Evolutionary conservation across 2,329 filamentous ascomycete species (phyloP), one percentile per base, ranked within the genome.

Genomic region (Venturia oleaginea): DNA sequence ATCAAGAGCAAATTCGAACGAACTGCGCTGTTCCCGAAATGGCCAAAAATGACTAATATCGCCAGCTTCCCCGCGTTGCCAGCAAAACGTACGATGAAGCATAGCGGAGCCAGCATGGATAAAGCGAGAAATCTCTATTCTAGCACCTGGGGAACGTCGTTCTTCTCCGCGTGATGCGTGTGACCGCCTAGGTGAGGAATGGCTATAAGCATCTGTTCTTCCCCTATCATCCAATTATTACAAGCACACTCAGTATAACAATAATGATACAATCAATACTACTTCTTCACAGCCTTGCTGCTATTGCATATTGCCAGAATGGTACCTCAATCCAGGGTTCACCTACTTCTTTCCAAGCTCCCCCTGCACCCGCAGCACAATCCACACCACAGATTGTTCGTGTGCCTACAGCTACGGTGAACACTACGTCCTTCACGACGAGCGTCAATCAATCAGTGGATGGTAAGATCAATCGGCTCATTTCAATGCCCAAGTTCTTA

Each of bases 371-470:
- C 19, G 22, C 57, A 13, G 27, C 59, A 37, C 22, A 40, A 19
- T 42, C 59, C 59, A 32, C 59, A 5, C n/a, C 34, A 61, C 22
- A 19, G 1, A 24, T 51, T 6, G 46, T 59, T 37, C 32, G 27
- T 42, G 37, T 15, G 13, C 59, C 59, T 3, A 61, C 59, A 32
- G 30, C 34, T 19, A 42, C 59, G 59, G 32, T 37, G 37, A 40
- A 61, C 4, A 34, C 30, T 5, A 57, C 22, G 8, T 63, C 67
- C 24, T 68, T 67, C 22, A 65, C 68, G 43, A 69, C 68, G 19
- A 64, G 64, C 3, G 61, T 72, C 51, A 63, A 67, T 32, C n/a
- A 70, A 48, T 68, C 68, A 37, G 64, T 72, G 13, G 68, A 72
- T 40, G 59, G 59, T 61, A 46, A 27, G 34, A 27, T 10, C 4